phyloP scores from a whole-genome alignment of 345 rosid genomes.

The Viola odorata region DNA sequence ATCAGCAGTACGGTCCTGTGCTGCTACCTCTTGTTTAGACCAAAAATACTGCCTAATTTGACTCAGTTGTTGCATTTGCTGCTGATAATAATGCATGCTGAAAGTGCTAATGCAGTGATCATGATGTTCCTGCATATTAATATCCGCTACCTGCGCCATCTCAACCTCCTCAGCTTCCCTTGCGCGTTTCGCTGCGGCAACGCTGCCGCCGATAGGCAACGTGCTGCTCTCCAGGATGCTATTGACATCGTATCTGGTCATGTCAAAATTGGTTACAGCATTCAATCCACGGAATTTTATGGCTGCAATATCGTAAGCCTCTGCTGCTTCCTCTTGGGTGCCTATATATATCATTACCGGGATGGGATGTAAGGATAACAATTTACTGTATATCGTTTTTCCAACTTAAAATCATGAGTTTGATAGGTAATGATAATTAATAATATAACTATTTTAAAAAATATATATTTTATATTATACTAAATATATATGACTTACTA shows the following conservation, averaged over 20 bases:
- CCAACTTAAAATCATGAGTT: neutral
- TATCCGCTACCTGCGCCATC: too few species aligned
- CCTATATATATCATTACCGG: slow-evolving; percentile 4
- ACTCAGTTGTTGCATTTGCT: too few species aligned
- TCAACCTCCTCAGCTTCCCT: slow-evolving; percentile 19
- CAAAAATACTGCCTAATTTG: too few species aligned
- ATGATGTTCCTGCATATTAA: too few species aligned
- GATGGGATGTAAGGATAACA: neutral
- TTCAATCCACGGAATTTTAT: slow-evolving; percentile 28
- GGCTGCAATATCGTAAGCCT: slow-evolving; percentile 30
- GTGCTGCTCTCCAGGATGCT: slow-evolving; percentile 28
- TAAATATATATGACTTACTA: slow-evolving; percentile 5
- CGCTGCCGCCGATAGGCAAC: slow-evolving; percentile 21
- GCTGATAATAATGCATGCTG: too few species aligned
- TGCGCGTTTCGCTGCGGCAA: slow-evolving; percentile 23
- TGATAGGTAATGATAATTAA: too few species aligned
- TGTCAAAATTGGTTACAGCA: slow-evolving; percentile 30
- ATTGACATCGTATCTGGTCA: slow-evolving; percentile 27
- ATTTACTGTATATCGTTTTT: neutral
- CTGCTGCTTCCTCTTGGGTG: slow-evolving; percentile 33
- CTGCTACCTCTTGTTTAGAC: too few species aligned
- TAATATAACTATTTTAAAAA: neutral
- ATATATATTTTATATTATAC: neutral
- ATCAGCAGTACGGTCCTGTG: too few species aligned
- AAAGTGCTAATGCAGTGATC: too few species aligned